Evolutionary conservation across 148 eudicot species (phyloP).

Genomic region (Cornus florida): DNA sequence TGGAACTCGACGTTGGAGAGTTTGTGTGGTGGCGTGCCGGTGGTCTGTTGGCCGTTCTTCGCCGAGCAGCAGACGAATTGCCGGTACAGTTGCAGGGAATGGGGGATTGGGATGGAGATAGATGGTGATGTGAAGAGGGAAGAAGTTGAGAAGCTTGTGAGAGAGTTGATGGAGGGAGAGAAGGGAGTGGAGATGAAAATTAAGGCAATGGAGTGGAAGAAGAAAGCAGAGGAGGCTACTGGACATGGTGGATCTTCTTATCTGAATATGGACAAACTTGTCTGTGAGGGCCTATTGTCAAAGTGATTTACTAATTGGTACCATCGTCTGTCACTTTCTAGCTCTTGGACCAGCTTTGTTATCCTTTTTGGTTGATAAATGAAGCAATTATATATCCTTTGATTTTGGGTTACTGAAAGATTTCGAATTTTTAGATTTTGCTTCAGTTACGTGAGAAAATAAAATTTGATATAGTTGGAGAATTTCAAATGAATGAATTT

Average conservation of each 20-base stretch:
- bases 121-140: conserved; percentile 31
- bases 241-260: conserved; percentile 20
- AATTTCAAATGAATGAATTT: no score
- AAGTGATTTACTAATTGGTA: no score
- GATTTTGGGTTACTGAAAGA: no score
- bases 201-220: conserved; percentile 28
- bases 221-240: conserved; percentile 20
- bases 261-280: conserved; percentile 19
- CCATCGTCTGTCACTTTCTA: neutral
- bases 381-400: no score
- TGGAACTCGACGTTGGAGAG: conserved; percentile 41
- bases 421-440: no score
- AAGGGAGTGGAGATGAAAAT: conserved; percentile 29
- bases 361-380: neutral
- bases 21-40: conserved; percentile 21
- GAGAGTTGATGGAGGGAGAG: conserved; percentile 35
- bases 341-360: neutral
- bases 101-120: conserved; percentile 40
- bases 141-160: conserved; percentile 32
- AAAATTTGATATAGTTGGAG: no score
- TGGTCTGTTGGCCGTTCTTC: conserved; percentile 39
- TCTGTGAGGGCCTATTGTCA: conserved; percentile 12
- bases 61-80: conserved; percentile 38
- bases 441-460: no score
- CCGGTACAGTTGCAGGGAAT: conserved; percentile 25